A percentile compares a stretch with the other conserved stretches of the same genome.
These are phyloP conservation scores for Phytophthora quininea DNA, from an alignment of 352 stramenopile species.

Conservation along the genomic window DNA sequence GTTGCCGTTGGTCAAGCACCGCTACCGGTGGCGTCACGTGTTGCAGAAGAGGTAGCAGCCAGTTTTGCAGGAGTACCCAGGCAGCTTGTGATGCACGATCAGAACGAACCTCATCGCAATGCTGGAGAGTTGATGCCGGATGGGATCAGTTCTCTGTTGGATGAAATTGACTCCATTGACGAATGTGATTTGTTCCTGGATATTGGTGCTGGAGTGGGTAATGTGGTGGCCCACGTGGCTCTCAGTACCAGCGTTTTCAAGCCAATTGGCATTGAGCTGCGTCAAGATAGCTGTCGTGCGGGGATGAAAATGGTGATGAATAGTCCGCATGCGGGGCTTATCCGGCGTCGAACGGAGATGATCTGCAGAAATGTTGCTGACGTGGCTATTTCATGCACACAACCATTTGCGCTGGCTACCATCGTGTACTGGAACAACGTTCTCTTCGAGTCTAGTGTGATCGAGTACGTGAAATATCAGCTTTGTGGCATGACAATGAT, in stretches of 20 bases:
- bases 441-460: neutral
- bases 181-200: constrained; percentile 1
- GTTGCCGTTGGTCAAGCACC: no score
- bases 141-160: neutral
- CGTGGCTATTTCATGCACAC: constrained; percentile 1
- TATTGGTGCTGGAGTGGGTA: constrained; percentile 5
- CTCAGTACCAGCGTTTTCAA: neutral
- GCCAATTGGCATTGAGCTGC: constrained; percentile 10
- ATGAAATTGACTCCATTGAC: neutral
- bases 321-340: neutral
- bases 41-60: neutral
- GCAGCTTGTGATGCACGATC: neutral
- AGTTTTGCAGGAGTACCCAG: constrained; percentile 3
- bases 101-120: constrained; percentile 1
- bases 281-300: neutral
- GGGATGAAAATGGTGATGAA: neutral
- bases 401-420: constrained; percentile 1
- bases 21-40: no score
- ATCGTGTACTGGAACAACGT: constrained; percentile 16
- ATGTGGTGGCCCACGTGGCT: constrained; percentile 7
- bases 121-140: constrained; percentile 6
- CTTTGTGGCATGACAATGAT: constrained; percentile 6
- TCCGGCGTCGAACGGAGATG: neutral
- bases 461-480: constrained; percentile 6
- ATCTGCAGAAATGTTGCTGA: neutral